These are phyloP conservation scores for Floccularia luteovirens DNA, from an alignment of 768 basidiomycete genomes.

Conservation along the genomic window DNA sequence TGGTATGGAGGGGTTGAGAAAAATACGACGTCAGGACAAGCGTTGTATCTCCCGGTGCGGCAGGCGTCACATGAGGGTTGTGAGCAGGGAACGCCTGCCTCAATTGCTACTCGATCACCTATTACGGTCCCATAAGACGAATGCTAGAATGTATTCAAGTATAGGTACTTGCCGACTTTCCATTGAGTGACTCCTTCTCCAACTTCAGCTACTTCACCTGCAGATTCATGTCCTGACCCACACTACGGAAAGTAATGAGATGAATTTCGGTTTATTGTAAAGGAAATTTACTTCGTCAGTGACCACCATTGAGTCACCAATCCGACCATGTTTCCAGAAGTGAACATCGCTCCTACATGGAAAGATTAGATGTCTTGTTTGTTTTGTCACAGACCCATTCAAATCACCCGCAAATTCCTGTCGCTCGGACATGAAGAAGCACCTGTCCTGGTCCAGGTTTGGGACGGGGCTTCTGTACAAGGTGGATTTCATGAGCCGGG, in stretches of 20 bases:
- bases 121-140: background rate
- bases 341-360: slow-evolving; percentile 57
- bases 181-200: slow-evolving; percentile 61
- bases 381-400: background rate
- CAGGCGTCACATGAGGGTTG: slow-evolving; percentile 54
- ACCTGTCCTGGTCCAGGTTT: slow-evolving; percentile 61
- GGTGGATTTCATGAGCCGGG: slow-evolving; percentile 53
- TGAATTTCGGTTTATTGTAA: background rate
- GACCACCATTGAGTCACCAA: slow-evolving; percentile 66
- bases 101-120: slow-evolving; percentile 66
- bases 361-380: background rate
- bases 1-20: slow-evolving; percentile 68
- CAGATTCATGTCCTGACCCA: slow-evolving; percentile 65
- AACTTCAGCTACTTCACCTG: slow-evolving; percentile 57
- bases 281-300: slow-evolving; percentile 44
- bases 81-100: slow-evolving; percentile 63
- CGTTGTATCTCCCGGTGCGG: slow-evolving; percentile 59
- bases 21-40: slow-evolving; percentile 53
- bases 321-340: slow-evolving; percentile 65
- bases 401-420: slow-evolving; percentile 61
- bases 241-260: slow-evolving; percentile 27
- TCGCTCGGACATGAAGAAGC: slow-evolving; percentile 56
- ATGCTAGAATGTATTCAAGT: background rate
- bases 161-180: slow-evolving; percentile 37
- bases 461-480: slow-evolving; percentile 56